Evolutionary conservation across 225 moss, liverwort and hornwort genomes (phyloP), one percentile per base, ranked within the genome.

Genomic region (Physcomitrellopsis africana): DNA sequence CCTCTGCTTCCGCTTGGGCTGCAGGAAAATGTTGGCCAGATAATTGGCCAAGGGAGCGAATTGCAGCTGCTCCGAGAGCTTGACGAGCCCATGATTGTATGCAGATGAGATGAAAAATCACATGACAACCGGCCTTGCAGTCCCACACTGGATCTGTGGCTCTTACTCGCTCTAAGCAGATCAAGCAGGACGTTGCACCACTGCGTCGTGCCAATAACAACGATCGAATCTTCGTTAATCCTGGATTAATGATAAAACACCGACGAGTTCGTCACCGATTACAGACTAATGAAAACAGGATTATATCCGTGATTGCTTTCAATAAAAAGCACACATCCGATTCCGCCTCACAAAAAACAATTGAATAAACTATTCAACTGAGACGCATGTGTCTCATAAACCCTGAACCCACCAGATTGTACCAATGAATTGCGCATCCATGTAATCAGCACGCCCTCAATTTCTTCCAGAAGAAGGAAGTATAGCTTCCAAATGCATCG

Each of bases 71-170:
- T 43, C 82, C 80, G 19, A 86, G 78, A 16, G 88, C 88, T 77
- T 88, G 85, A 18, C 85, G 88, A 55, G 93, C 93, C 96, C 93
- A 96, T 29, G 92, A 90, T 75, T 96, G 93, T 64, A 96, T 92
- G 61, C 96, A 93, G 44, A 87, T 87, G 13, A 96, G 86, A 77
- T 96, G 96, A 54, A 96, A 96, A 60, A 96, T 89, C 26, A 86
- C 90, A 80, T 87, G 90, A 63, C 96, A 96, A 67, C 93, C 93
- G 53, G 77, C 67, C 85, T 93, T 93, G 83, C 93, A 96, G 74
- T 96, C 93, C 96, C 96, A 96, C 27, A 93, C 83, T 43, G 87
- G 86, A 80, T 96, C 96, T 10, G 87, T 84, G 60, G 84, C 85
- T 69, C 86, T 82, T 64, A 96, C 93, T 58, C 90, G 82, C 76